These are phyloP conservation scores for Sporothrix inflata DNA, from an alignment of 2,329 filamentous ascomycete species.

Conservation along the genomic window DNA sequence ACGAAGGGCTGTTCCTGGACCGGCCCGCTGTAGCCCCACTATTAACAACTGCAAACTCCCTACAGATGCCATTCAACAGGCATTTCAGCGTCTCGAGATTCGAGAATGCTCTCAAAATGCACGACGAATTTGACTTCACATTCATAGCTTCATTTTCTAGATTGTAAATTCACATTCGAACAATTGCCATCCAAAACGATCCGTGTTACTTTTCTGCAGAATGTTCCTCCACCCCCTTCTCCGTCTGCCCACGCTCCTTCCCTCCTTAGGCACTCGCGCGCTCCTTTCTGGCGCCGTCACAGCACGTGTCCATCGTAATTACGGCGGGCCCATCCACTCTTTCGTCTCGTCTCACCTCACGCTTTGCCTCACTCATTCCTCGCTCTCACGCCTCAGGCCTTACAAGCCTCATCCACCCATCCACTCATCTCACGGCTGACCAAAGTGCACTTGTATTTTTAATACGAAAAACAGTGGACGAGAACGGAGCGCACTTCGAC, in stretches of 20 bases:
- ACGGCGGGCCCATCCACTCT: slow-evolving; percentile 5
- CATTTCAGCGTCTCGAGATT: not conserved
- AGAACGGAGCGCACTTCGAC: not conserved
- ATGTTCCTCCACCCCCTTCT: not conserved
- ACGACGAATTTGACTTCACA: not conserved
- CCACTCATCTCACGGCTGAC: slow-evolving; percentile 7
- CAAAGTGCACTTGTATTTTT: not conserved
- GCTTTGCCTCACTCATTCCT: not conserved
- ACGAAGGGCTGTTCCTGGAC: not conserved
- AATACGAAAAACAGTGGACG: not conserved
- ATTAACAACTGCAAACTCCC: slow-evolving; percentile 17
- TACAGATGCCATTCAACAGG: slow-evolving; percentile 15
- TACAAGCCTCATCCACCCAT: not conserved
- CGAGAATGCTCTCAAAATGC: not conserved
- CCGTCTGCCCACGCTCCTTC: not conserved
- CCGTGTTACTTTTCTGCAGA: not conserved
- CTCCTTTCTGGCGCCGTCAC: not conserved
- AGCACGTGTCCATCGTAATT: not conserved
- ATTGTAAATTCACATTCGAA: not conserved
- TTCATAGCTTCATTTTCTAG: not conserved
- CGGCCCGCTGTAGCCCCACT: slow-evolving; percentile 4
- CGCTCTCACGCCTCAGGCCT: not conserved
- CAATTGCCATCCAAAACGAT: not conserved
- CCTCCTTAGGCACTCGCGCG: slow-evolving; percentile 7
- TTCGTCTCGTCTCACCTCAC: slow-evolving; percentile 6